A percentile compares a stretch with the other conserved stretches of the same genome.
These are phyloP conservation scores for Trifolium dubium DNA, from an alignment of 306 rosid genomes.

Conservation along the genomic window DNA sequence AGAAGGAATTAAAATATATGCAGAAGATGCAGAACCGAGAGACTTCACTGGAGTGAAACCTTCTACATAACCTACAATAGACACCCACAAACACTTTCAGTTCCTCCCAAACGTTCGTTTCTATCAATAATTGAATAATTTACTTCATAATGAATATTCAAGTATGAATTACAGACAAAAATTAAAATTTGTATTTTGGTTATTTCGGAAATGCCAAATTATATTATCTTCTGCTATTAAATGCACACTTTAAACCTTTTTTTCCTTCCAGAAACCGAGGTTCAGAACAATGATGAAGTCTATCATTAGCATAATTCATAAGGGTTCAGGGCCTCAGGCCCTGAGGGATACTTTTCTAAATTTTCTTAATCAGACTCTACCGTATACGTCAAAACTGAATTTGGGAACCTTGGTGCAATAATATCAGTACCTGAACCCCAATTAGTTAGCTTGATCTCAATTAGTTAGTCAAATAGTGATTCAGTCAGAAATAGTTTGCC, in stretches of 20 bases:
- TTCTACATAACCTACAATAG: slow-evolving; percentile 67
- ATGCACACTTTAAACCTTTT: neutral
- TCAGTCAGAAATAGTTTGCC: too few relatives aligned
- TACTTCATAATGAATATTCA: slow-evolving; percentile 32
- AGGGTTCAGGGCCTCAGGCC: neutral
- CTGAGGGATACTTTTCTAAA: slow-evolving; percentile 20
- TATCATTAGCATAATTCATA: slow-evolving; percentile 10
- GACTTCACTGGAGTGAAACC: slow-evolving; percentile 98
- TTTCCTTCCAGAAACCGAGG: slow-evolving; percentile 11
- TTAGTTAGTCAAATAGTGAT: too few relatives aligned
- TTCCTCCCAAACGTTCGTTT: slow-evolving; percentile 44
- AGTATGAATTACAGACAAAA: neutral
- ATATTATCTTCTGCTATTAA: neutral
- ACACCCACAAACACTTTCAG: slow-evolving; percentile 56
- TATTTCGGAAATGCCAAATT: slow-evolving; percentile 5
- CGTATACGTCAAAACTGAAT: slow-evolving; percentile 17
- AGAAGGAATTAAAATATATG: slow-evolving; percentile 87
- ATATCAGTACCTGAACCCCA: too few relatives aligned
- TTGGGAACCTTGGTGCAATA: neutral
- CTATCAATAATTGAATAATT: slow-evolving; percentile 31
- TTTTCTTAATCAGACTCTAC: slow-evolving; percentile 10
- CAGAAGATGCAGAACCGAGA: slow-evolving; percentile 83
- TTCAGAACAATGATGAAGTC: slow-evolving; percentile 9
- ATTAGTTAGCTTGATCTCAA: too few relatives aligned
- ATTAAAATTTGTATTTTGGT: slow-evolving; percentile 12